Evolutionary conservation across 73 alveolate species (phyloP).

Genomic region (Paramecium octaurelia): DNA sequence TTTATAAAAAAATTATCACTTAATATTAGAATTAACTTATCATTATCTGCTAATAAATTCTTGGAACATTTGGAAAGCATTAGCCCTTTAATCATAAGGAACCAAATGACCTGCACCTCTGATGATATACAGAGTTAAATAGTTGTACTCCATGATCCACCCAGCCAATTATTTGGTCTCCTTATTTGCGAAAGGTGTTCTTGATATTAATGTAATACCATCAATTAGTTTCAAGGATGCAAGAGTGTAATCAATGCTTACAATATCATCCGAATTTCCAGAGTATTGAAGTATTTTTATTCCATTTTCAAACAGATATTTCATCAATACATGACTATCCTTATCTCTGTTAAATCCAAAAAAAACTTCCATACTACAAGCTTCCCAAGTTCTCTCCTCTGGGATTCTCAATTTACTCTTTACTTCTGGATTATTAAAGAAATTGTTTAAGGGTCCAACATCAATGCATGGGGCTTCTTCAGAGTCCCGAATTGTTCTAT

Average conservation of each 20-base stretch:
- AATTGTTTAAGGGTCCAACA: constrained; percentile 4
- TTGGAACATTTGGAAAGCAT: background rate
- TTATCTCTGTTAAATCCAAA: background rate
- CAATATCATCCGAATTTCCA: constrained; percentile 14
- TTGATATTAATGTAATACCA: background rate
- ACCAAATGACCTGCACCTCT: constrained; percentile 50
- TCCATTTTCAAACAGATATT: background rate
- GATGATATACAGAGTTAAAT: background rate
- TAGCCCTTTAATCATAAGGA: constrained; percentile 29
- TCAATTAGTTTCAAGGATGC: background rate
- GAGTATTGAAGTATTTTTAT: constrained; percentile 60
- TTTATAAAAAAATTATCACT: background rate
- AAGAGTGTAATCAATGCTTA: background rate
- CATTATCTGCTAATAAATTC: constrained; percentile 6
- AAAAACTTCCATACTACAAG: background rate
- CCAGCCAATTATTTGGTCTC: background rate
- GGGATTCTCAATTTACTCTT: background rate
- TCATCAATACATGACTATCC: background rate
- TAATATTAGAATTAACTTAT: background rate
- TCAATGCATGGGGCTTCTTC: constrained; percentile 39
- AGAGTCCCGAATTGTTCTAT: background rate
- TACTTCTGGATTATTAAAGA: background rate
- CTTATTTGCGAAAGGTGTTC: background rate
- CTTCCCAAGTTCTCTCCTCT: background rate
- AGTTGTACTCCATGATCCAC: constrained; percentile 25